phyloP scores from a whole-genome alignment of 164 flowering plant genomes.

The Aristolochia contorta region DNA sequence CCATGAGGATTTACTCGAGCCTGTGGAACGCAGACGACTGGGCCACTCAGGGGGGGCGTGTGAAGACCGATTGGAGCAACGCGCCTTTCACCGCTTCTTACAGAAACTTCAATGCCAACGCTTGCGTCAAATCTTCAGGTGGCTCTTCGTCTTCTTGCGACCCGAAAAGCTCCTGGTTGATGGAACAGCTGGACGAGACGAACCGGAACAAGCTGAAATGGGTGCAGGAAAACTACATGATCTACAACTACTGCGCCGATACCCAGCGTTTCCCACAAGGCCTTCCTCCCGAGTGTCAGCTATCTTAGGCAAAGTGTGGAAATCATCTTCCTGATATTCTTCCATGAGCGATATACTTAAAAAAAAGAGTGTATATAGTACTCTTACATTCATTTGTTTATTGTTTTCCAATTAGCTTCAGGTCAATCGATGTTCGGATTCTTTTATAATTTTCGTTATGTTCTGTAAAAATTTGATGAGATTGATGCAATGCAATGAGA shows the following conservation, averaged over 20 bases:
- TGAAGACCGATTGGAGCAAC: conserved; percentile 4
- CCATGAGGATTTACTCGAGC: conserved; percentile 5
- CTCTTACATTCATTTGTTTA: too few relatives aligned
- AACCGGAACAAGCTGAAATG: conserved; percentile 18
- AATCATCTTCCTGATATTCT: too few relatives aligned
- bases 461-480: too few relatives aligned
- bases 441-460: too few relatives aligned
- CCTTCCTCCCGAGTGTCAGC: conserved; percentile 19
- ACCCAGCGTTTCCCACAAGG: conserved; percentile 30
- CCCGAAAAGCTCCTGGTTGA: conserved; percentile 6
- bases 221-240: conserved; percentile 28
- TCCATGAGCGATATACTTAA: too few relatives aligned
- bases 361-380: too few relatives aligned
- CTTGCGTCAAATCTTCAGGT: conserved; percentile 10
- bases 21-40: conserved; percentile 8
- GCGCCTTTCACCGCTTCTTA: conserved; percentile 6
- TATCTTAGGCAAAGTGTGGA: too few relatives aligned
- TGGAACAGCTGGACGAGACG: conserved; percentile 18
- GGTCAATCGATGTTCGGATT: too few relatives aligned
- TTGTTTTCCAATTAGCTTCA: too few relatives aligned
- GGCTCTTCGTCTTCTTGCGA: conserved; percentile 18
- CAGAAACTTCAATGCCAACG: background rate
- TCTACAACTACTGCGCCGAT: conserved; percentile 33
- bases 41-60: conserved; percentile 8
- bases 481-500: too few relatives aligned